phyloP scores from a whole-genome alignment of 2,329 filamentous ascomycete genomes.

The Talaromyces marneffei region DNA sequence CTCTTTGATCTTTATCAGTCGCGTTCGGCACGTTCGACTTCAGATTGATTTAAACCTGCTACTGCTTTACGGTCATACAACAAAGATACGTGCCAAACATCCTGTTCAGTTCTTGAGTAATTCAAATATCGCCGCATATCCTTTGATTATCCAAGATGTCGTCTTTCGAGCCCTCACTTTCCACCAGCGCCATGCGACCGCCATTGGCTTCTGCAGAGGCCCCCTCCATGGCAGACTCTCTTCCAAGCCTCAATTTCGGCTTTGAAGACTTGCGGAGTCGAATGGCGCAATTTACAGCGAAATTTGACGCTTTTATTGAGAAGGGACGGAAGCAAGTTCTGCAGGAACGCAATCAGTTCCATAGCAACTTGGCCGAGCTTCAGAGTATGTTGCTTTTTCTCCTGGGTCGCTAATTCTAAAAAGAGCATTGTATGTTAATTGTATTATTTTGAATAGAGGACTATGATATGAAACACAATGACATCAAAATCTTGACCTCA shows the following conservation, averaged over 20 bases:
- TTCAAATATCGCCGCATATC: not conserved
- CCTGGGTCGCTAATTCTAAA: no score
- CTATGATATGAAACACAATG: constrained; percentile 79
- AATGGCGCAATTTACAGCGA: constrained; percentile 86
- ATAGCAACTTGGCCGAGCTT: constrained; percentile 80
- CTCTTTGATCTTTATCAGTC: not conserved
- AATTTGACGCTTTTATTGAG: constrained; percentile 92
- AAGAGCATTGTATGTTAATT: not conserved
- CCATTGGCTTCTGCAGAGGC: constrained; percentile 48
- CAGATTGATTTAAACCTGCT: not conserved
- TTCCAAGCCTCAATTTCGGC: constrained; percentile 89
- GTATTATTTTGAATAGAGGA: constrained; percentile 58
- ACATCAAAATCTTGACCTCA: constrained; percentile 68
- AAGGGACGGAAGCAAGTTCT: constrained; percentile 81
- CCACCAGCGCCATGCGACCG: constrained; percentile 48
- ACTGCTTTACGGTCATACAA: not conserved
- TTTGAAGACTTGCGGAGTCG: constrained; percentile 93
- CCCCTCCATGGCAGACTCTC: constrained; percentile 58
- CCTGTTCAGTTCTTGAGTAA: not conserved
- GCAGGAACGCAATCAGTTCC: constrained; percentile 90
- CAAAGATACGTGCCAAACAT: not conserved
- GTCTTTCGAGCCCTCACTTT: constrained; percentile 55
- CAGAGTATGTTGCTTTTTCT: constrained; percentile 57
- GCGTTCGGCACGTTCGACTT: not conserved
- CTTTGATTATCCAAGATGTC: constrained; percentile 23